These are phyloP conservation scores for Aureobasidium sp. DNA, from an alignment of 2,329 filamentous ascomycete genomes.

Conservation along the genomic window DNA sequence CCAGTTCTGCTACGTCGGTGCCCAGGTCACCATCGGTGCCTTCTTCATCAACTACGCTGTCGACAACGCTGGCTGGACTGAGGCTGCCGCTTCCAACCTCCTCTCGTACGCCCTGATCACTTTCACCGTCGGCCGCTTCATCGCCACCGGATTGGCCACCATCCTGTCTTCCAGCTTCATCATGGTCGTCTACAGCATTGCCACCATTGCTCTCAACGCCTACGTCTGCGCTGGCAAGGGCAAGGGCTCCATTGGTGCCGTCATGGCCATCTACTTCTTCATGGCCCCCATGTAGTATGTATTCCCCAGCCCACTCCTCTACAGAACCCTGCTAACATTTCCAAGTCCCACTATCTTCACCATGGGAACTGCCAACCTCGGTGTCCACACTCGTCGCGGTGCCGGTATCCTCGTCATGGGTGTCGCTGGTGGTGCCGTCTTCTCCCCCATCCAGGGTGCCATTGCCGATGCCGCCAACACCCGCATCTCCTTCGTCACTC, in stretches of 20 bases:
- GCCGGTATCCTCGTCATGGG: constrained; percentile 37
- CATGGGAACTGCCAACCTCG: constrained; percentile 34
- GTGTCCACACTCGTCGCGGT: constrained; percentile 33
- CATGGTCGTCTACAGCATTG: constrained; percentile 28
- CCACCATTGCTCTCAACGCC: constrained; percentile 30
- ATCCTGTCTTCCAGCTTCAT: constrained; percentile 33
- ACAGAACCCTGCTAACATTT: too few species aligned
- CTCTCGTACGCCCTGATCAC: constrained; percentile 33
- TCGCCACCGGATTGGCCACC: constrained; percentile 30
- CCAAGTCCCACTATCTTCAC: constrained; percentile 32
- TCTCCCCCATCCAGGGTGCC: constrained; percentile 33
- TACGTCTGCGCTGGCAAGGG: constrained; percentile 29
- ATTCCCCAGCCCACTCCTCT: too few species aligned
- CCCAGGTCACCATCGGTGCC: constrained; percentile 31
- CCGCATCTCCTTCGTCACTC: constrained; percentile 39
- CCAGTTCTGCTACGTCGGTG: constrained; percentile 33
- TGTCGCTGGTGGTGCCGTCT: constrained; percentile 30
- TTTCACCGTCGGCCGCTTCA: constrained; percentile 36
- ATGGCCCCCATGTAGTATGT: constrained; percentile 28
- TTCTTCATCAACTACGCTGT: constrained; percentile 37
- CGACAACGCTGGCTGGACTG: constrained; percentile 27
- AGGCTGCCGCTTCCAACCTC: constrained; percentile 30
- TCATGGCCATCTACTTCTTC: constrained; percentile 35
- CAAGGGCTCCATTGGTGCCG: constrained; percentile 27
- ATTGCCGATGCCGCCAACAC: constrained; percentile 35